Base-by-base conservation (phyloP, 805 yeast genomes). In the Zygoascus ofunaensis region DNA sequence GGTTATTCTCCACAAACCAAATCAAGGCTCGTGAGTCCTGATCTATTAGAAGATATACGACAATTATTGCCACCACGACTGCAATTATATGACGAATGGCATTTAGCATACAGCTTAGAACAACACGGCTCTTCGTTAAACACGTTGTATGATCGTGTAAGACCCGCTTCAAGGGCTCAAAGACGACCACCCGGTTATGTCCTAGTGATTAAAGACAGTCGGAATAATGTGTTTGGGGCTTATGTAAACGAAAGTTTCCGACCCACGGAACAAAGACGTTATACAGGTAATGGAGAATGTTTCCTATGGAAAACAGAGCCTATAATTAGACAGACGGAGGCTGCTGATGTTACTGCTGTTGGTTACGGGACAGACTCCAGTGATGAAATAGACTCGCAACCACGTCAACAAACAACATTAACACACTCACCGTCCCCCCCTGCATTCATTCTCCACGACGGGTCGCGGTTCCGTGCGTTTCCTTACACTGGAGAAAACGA, bases 251-350 rank as follows among this genome's bases (percentile, higher is more conserved):
- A 85, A 53, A 69, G 74, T 44, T 71, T 84, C 47, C 78, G 74
- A 47, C 82, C 87, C 1, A 74, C 80, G 46, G 94, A 85, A 41
- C 74, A 75, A 40, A 77, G 76, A 55, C 71, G 85, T 46, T 90
- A 80, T 64, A 83, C 80, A 54, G 98, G 98, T 0, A 89, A 89
- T 63, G 96, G 97, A 0, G 96, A 90, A 61, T 87, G 97, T 58
- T 89, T 92, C 55, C 69, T 90, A 19, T 90, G 96, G 95, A 83
- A 80, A 51, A 57, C 74, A n/a, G 83, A 77, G 49, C 63, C 58
- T 24, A 69, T 70, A 4, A 63, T 23, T 37, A n/a, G 48, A 17
- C 8, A 12, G 30, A 26, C 30, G 12, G 30, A 26, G 30, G 10
- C 30, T 7, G 12, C 7, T 7, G 12, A 26, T 26, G 12, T 7